Evolutionary conservation across 2,329 filamentous ascomycete species (phyloP), one percentile per base, ranked within the genome.

Genomic region (Verticillium albo-atrum): DNA sequence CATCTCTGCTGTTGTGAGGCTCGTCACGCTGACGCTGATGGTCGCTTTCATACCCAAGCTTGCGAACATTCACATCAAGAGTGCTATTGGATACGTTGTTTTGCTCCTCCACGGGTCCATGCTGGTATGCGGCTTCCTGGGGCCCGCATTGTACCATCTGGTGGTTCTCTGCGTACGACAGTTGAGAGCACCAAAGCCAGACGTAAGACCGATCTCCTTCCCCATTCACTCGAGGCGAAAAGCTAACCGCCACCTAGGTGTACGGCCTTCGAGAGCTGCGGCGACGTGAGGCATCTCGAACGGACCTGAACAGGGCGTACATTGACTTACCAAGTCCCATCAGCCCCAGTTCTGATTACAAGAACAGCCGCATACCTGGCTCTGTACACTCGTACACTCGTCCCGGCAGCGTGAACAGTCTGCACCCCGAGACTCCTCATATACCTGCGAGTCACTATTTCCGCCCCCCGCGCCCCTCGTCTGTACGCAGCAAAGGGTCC

Each of bases 1-100:
- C 47, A 57, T 63, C 14, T 57, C 62, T 37, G 57, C 58, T 2
- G 28, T 61, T n/a, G 34, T 55, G 79, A 60, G 87, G 55, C 80
- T 90, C 14, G 71, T 84, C 50, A 85, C 82, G 2, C 30, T 67
- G 28, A 17, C 62, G 10, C 62, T 72, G 30, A 66, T 72, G 37
- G 71, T 84, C 15, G 72, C 83, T 12, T 76, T 87, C 58, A 77
- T 79, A 25, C 79, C 87, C 0, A 89, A 89, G 62, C 79, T 89
- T 25, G 85, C 86, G 1, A 83, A 83, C 2, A 79, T 86, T 63
- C 74, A 79, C 2, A 74, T 83, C 1, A 86, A 85, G 65, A 87
- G 87, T 17, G 90, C 85, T 82, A 83, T 91, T 51, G 89, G 88
- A 9, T 91, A 91, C 67, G 76, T 83, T 15, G 86, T 90, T 42